phyloP scores from a whole-genome alignment of 352 stramenopile genomes.

The Globisporangium apiculatum region DNA sequence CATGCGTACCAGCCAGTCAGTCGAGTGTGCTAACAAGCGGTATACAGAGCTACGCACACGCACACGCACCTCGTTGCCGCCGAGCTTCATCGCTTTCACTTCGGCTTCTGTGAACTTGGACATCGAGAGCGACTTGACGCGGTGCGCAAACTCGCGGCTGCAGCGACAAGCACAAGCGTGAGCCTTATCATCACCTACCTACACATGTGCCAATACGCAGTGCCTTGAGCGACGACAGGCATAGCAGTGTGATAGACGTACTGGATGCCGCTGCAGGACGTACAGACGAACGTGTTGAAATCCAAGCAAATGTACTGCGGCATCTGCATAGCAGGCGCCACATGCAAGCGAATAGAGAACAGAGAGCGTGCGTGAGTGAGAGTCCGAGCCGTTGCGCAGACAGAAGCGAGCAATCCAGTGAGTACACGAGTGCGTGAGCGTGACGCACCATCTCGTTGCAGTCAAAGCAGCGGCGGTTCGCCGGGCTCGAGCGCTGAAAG shows the following conservation, averaged over 20 bases:
- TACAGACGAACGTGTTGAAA: slow-evolving; percentile 95
- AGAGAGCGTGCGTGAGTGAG: not conserved
- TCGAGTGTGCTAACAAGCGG: too few species aligned
- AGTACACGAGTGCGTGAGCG: not conserved
- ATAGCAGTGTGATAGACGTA: slow-evolving; percentile 25
- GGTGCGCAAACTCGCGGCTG: slow-evolving; percentile 89
- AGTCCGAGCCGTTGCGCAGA: too few species aligned
- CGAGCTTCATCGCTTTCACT: slow-evolving; percentile 84
- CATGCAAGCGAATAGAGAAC: not conserved
- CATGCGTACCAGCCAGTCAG: not conserved
- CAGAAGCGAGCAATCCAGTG: too few species aligned
- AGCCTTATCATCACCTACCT: not conserved
- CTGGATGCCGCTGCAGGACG: slow-evolving; percentile 90
- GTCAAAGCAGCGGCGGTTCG: slow-evolving; percentile 86
- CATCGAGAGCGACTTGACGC: slow-evolving; percentile 92
- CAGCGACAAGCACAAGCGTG: not conserved
- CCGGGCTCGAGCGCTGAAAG: slow-evolving; percentile 64
- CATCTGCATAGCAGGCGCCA: slow-evolving; percentile 41
- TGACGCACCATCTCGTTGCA: slow-evolving; percentile 83
- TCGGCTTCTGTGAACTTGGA: slow-evolving; percentile 91
- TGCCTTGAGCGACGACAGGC: not conserved
- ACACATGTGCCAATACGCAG: not conserved
- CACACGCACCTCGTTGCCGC: slow-evolving; percentile 77
- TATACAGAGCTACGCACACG: too few species aligned
- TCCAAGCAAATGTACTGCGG: slow-evolving; percentile 90